Percentiles rank a stretch among this genome's conserved stretches.
These are phyloP conservation scores for Aspergillus amoenus DNA, from an alignment of 2,329 filamentous ascomycete genomes.

Conservation along the genomic window DNA sequence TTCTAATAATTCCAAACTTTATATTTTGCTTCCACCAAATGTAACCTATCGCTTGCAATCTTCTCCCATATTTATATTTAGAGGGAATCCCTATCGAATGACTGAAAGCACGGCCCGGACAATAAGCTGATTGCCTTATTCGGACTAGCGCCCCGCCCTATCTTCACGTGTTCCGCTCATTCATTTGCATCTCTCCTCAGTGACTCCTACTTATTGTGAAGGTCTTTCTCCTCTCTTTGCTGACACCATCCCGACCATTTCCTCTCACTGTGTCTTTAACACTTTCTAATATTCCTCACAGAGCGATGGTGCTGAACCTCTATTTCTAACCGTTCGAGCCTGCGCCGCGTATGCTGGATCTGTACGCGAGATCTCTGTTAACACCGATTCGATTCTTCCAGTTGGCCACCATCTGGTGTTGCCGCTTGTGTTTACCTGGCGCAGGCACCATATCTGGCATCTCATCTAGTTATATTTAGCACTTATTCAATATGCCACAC, in stretches of 20 bases:
- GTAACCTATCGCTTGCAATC: not conserved
- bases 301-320: not conserved
- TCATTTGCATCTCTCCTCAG: not conserved
- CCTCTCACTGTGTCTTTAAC: not conserved
- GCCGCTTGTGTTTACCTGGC: not conserved
- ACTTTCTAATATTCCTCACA: not conserved
- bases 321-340: not conserved
- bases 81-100: not conserved
- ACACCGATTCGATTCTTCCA: not conserved
- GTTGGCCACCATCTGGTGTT: not conserved
- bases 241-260: not conserved
- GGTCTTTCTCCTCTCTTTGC: not conserved
- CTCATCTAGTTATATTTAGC: not conserved
- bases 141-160: constrained; percentile 2
- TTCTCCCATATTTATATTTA: not conserved
- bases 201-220: not conserved
- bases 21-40: not conserved
- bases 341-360: constrained; percentile 1
- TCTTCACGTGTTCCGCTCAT: constrained; percentile 5
- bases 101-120: not conserved
- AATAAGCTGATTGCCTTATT: constrained; percentile 9
- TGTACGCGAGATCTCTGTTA: not conserved
- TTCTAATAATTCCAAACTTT: constrained; percentile 13
- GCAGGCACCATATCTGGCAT: not conserved
- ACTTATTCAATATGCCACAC: constrained; percentile 37